Percentiles rank a stretch among this genome's conserved stretches.
These are phyloP conservation scores for Kodamaea fungicola DNA, from an alignment of 1,139 yeast species.

Conservation along the genomic window DNA sequence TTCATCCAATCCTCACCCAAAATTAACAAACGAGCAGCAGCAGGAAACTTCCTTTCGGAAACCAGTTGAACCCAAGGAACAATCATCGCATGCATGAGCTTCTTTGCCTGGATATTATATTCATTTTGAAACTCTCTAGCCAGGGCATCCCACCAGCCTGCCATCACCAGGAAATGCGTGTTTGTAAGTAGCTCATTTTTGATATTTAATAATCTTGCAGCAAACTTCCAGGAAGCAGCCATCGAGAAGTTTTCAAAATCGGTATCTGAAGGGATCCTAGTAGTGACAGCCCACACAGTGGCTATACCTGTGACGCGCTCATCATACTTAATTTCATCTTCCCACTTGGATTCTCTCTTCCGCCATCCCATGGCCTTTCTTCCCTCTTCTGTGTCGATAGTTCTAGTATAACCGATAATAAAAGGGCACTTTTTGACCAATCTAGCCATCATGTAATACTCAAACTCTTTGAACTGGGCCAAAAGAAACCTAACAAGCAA, in stretches of 20 bases:
- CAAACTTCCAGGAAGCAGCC: constrained; percentile 67
- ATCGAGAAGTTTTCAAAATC: constrained; percentile 18
- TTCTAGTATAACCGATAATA: constrained; percentile 74
- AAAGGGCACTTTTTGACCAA: constrained; percentile 89
- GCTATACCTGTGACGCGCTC: constrained; percentile 86
- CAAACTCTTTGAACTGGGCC: constrained; percentile 58
- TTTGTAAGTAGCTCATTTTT: constrained; percentile 49
- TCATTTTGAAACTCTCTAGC: constrained; percentile 51
- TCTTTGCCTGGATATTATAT: constrained; percentile 69
- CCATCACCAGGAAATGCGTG: constrained; percentile 67
- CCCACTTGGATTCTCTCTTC: constrained; percentile 62
- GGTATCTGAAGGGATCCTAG: constrained; percentile 34
- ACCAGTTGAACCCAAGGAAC: constrained; percentile 50
- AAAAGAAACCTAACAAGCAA: constrained; percentile 57
- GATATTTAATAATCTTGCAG: constrained; percentile 68
- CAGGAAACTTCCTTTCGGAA: constrained; percentile 54
- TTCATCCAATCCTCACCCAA: constrained; percentile 72
- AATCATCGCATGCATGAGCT: constrained; percentile 48
- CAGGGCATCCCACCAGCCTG: constrained; percentile 92
- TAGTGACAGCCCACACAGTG: constrained; percentile 74
- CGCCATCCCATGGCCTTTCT: constrained; percentile 86
- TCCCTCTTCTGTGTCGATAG: constrained; percentile 80
- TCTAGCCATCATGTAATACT: constrained; percentile 69
- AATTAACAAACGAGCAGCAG: constrained; percentile 72
- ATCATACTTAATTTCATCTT: constrained; percentile 68